Evolutionary conservation across 2,329 filamentous ascomycete genomes (phyloP), one percentile per base, ranked within the genome.

Genomic region (Xylariaceae sp.): DNA sequence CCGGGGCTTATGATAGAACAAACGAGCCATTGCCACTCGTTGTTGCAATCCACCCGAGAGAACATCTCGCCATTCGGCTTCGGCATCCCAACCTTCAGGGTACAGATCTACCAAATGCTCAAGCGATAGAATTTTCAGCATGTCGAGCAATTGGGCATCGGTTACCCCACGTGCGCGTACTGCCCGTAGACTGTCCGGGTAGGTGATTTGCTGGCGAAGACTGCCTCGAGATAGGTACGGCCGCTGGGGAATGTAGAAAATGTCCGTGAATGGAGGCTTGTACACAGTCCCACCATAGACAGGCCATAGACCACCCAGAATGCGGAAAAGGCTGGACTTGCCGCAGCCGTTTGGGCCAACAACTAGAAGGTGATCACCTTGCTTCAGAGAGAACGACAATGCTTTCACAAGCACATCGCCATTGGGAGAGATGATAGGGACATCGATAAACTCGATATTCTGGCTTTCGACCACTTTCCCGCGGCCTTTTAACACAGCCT

Each of bases 221-320:
- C 90, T 92, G 19, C 95, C 95, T 50, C 92, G 87, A 12, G 91
- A 95, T 1, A 99, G 83, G 71, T 99, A 99, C 0, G 95, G 95
- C 1, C 95, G 87, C 71, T 99, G 95, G 0, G 95, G 95, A 63
- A 99, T 96, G 77, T 99, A 99, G 77, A 98, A 99, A 71, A 99
- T 98, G 71, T 95, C 90, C 65, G 91, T 87, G 69, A 94, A 95
- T 1, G 90, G 87, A 1, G 95, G 95, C 74, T 98, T 98, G 68
- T 91, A 84, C 17, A 99, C 95, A 1, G 86, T 92, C 48, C 95
- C 95, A 63, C 95, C 94, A 74, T 99, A 99, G 11, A 98, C 95
- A 14, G 95, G 95, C 95, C 95, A 99, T 2, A 99, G 81, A 0
- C 95, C 95, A 60, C 95, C 95, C 1, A 99, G 84, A 65, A 99